These are phyloP conservation scores for Penicillium polonicum DNA, from an alignment of 2,329 filamentous ascomycete species.

Conservation along the genomic window DNA sequence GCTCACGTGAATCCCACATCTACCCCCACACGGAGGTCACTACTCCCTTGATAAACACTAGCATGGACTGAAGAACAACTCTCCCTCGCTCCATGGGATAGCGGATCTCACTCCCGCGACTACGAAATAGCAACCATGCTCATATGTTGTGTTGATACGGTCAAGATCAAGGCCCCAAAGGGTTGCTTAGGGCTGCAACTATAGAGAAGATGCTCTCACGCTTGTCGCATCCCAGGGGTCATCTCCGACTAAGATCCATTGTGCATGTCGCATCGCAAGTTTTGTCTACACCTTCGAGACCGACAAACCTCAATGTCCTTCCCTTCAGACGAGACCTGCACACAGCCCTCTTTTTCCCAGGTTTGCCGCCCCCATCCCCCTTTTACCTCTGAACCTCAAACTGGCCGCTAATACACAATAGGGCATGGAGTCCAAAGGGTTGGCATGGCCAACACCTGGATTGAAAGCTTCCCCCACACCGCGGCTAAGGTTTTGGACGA, in stretches of 20 bases:
- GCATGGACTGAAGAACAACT: neutral
- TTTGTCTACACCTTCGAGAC: neutral
- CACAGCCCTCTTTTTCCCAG: constrained; percentile 51
- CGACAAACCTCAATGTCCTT: constrained; percentile 1
- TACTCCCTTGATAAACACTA: neutral
- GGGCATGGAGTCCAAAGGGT: constrained; percentile 88
- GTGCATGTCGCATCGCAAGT: neutral
- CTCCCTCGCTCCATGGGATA: neutral
- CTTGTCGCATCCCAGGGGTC: neutral
- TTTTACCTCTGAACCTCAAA: neutral
- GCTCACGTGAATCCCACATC: constrained; percentile 9
- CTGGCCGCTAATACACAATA: constrained; percentile 38
- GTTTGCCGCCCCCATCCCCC: constrained; percentile 22
- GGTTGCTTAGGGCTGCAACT: constrained; percentile 14
- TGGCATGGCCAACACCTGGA: constrained; percentile 82
- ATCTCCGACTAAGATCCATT: neutral
- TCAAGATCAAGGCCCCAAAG: constrained; percentile 17
- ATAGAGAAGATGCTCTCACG: constrained; percentile 24
- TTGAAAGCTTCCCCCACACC: constrained; percentile 78
- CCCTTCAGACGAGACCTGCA: constrained; percentile 27
- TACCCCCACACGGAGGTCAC: constrained; percentile 4
- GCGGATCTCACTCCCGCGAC: neutral
- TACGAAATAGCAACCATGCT: constrained; percentile 19
- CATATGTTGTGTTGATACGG: constrained; percentile 12
- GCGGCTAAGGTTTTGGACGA: constrained; percentile 76